phyloP scores from a whole-genome alignment of 768 basidiomycete genomes.

The Chalciporus pseudorubinellus region DNA sequence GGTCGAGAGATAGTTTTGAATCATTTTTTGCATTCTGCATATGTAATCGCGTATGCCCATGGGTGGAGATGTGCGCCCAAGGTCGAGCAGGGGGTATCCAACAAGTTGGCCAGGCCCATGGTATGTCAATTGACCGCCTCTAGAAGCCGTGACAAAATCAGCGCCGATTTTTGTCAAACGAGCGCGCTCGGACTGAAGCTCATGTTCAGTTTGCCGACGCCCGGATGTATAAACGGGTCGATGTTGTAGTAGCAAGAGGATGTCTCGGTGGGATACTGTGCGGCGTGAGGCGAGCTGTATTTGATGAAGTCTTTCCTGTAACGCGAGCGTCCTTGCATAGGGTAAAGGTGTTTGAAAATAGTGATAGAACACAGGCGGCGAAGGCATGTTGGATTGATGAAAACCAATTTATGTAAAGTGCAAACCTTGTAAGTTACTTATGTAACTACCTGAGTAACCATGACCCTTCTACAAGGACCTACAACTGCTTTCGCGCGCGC shows the following conservation, averaged over 20 bases:
- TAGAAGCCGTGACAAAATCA: constrained; percentile 75
- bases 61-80: constrained; percentile 73
- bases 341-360: constrained; percentile 76
- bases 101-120: constrained; percentile 98
- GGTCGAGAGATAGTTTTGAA: constrained; percentile 61
- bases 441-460: too few species aligned
- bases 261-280: constrained; percentile 47
- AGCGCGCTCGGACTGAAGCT: constrained; percentile 54
- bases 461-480: too few species aligned
- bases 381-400: constrained; percentile 16
- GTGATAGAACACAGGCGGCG: constrained; percentile 74
- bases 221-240: constrained; percentile 94
- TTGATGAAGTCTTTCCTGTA: constrained; percentile 71
- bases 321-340: constrained; percentile 60
- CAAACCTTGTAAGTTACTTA: too few species aligned
- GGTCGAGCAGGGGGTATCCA: constrained; percentile 91
- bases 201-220: constrained; percentile 71
- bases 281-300: constrained; percentile 59
- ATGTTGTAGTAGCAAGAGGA: constrained; percentile 84
- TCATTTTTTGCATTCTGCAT: constrained; percentile 70
- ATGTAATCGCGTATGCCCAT: constrained; percentile 80
- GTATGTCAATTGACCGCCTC: constrained; percentile 94
- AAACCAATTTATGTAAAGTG: background rate
- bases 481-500: too few species aligned
- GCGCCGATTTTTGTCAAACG: constrained; percentile 80